phyloP scores from a whole-genome alignment of 2,329 filamentous ascomycete species.

The Penicillium digitatum region DNA sequence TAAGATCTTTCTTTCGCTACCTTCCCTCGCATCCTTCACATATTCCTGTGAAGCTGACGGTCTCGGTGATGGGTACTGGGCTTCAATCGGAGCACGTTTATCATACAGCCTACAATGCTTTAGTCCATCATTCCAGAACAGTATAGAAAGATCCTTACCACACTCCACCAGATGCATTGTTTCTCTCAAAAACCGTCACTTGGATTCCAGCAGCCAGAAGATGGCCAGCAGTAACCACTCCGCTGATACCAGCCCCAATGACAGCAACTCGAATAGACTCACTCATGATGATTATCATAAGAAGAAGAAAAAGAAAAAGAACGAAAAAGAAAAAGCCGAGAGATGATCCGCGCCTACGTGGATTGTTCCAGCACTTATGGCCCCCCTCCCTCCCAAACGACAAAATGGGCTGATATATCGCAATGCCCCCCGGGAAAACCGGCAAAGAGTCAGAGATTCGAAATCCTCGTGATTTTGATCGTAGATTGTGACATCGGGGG shows the following conservation, averaged over 20 bases:
- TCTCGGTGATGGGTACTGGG: slow-evolving; percentile 43
- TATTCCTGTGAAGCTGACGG: slow-evolving; percentile 36
- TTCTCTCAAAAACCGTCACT: slow-evolving; percentile 55
- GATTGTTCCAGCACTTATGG: background rate
- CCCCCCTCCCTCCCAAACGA: background rate
- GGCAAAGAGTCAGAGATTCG: background rate
- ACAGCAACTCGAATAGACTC: slow-evolving; percentile 39
- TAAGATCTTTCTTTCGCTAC: slow-evolving; percentile 14
- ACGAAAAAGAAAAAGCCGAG: background rate
- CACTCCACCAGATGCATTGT: slow-evolving; percentile 51
- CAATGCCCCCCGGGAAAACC: slow-evolving; percentile 8
- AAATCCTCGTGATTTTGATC: slow-evolving; percentile 22
- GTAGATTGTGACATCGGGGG: slow-evolving; percentile 23
- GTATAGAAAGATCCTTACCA: slow-evolving; percentile 45
- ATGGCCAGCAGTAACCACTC: slow-evolving; percentile 48
- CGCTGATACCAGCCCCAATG: slow-evolving; percentile 52
- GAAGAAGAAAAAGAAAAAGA: background rate
- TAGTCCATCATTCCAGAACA: background rate
- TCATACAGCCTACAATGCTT: slow-evolving; percentile 46
- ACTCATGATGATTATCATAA: slow-evolving; percentile 18
- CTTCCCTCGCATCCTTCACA: slow-evolving; percentile 17
- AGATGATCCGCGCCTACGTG: background rate
- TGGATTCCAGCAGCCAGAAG: slow-evolving; percentile 46
- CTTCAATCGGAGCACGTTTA: slow-evolving; percentile 47
- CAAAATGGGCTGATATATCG: slow-evolving; percentile 10